Evolutionary conservation across 2,329 filamentous ascomycete species (phyloP), one percentile per base, ranked within the genome.

Genomic region (Chrysoporthe puriensis): DNA sequence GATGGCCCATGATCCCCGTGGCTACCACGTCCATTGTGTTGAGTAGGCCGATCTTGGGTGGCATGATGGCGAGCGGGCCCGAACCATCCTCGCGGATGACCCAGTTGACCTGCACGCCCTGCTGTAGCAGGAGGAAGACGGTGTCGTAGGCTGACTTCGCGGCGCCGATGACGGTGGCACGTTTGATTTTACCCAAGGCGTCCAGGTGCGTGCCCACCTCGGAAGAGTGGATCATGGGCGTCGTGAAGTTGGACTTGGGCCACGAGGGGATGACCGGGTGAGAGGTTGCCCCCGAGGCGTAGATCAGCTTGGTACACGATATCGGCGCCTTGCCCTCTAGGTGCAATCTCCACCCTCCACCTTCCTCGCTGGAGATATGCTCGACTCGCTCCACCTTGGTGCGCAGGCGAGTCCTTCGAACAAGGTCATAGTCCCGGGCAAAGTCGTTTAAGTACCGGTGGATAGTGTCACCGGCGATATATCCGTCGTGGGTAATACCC

Each of bases 101-200:
- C 80, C 87, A 83, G 64, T 86, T 81, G 9, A 89, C 87, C 63
- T 83, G 77, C 52, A 84, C 81, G 2, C 86, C 86, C 0, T 81
- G 76, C 0, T 81, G 80, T 5, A 85, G 86, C 63, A 85, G 86
- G 2, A 84, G 80, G 72, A 89, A 90, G 0, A 85, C 86, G 1
- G 85, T 84, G 73, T 91, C 89, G 81, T 84, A 90, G 1, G 85
- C 86, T 1, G 85, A 89, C 73, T 91, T 91, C 18, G 82, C 82
- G 0, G 81, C 86, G 3, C 89, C 90, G 3, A 91, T 79, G 2
- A 91, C 81, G 0, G 85, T 82, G 3, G 83, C 81, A 72, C 36
- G 36, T 40, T 9, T 9, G 6, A 32, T 75, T 64, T 3, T 78
- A 9, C 72, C 80, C 59, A 71, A 76, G 66, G 77, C 44, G 74